Evolutionary conservation across 1,139 yeast species (phyloP).

Genomic region (Arxiozyma slooffiae): DNA sequence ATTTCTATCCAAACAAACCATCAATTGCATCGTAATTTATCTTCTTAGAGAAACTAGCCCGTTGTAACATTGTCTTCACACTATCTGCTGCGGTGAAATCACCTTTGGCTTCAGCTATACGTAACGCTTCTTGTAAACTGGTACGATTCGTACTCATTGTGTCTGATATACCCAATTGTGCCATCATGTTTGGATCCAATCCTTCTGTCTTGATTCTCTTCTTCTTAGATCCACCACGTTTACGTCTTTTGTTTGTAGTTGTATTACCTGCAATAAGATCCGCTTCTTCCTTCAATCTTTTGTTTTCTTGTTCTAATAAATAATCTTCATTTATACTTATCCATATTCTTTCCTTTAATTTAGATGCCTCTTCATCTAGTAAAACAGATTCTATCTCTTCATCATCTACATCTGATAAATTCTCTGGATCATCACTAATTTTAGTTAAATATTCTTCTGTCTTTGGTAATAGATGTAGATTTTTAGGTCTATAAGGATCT

Average conservation of each 20-base stretch:
- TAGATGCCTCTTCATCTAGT: slow-evolving; percentile 56
- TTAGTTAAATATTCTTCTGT: slow-evolving; percentile 43
- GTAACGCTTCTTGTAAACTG: slow-evolving; percentile 29
- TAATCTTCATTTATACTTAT: slow-evolving; percentile 80
- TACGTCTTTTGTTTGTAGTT: slow-evolving; percentile 39
- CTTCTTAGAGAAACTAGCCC: slow-evolving; percentile 71
- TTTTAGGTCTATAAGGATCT: slow-evolving; percentile 44
- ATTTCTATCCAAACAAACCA: slow-evolving; percentile 35
- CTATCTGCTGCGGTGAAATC: slow-evolving; percentile 59
- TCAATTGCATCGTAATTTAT: slow-evolving; percentile 76
- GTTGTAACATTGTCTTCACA: slow-evolving; percentile 59
- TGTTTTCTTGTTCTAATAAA: slow-evolving; percentile 74
- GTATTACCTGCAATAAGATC: slow-evolving; percentile 75
- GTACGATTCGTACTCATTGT: slow-evolving; percentile 20
- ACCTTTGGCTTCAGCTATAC: slow-evolving; percentile 38
- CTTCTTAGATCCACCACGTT: slow-evolving; percentile 29
- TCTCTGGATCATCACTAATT: slow-evolving; percentile 51
- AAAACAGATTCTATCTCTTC: slow-evolving; percentile 56
- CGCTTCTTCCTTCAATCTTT: slow-evolving; percentile 74
- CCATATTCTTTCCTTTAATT: slow-evolving; percentile 74
- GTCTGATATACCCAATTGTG: slow-evolving; percentile 1
- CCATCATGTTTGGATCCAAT: background rate
- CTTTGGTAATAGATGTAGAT: slow-evolving; percentile 46
- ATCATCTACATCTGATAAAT: slow-evolving; percentile 72
- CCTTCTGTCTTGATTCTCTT: slow-evolving; percentile 18